These are phyloP conservation scores for Yarrowia keelungensis DNA, from an alignment of 805 yeast genomes.

Conservation along the genomic window DNA sequence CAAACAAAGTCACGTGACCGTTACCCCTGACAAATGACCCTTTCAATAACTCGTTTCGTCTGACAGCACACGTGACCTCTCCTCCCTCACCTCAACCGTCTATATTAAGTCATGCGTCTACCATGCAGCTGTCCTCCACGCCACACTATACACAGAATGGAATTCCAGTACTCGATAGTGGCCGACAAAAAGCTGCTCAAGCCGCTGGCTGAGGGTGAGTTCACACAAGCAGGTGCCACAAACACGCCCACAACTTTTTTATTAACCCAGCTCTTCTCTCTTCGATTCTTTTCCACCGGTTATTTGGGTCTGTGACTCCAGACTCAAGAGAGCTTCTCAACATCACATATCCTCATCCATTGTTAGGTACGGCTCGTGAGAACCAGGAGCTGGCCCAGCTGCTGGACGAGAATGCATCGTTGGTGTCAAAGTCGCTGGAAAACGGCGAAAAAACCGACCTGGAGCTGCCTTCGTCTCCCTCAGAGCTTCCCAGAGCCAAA, in stretches of 20 bases:
- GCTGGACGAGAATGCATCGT: constrained; percentile 51
- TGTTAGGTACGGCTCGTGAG: constrained; percentile 53
- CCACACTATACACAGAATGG: constrained; percentile 26
- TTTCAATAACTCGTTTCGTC: too few species aligned
- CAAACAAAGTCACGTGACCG: too few species aligned
- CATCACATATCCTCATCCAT: constrained; percentile 31
- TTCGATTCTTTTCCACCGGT: constrained; percentile 70
- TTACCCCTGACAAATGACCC: too few species aligned
- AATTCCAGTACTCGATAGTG: constrained; percentile 35
- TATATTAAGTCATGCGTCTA: not conserved
- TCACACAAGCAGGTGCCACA: not conserved
- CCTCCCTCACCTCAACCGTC: not conserved
- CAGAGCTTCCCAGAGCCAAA: not conserved
- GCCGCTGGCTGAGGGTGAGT: constrained; percentile 35
- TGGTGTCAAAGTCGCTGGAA: constrained; percentile 45
- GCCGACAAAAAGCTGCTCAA: constrained; percentile 35
- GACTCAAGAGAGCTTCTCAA: constrained; percentile 53
- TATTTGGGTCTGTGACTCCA: constrained; percentile 70
- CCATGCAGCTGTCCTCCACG: constrained; percentile 16
- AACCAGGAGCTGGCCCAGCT: constrained; percentile 57
- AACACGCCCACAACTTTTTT: not conserved
- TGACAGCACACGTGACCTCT: not conserved
- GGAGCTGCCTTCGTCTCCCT: not conserved
- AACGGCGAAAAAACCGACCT: constrained; percentile 40
- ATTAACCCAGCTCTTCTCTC: constrained; percentile 54